These are phyloP conservation scores for Solanum bulbocastanum DNA, from an alignment of 257 asterid species.

Conservation along the genomic window DNA sequence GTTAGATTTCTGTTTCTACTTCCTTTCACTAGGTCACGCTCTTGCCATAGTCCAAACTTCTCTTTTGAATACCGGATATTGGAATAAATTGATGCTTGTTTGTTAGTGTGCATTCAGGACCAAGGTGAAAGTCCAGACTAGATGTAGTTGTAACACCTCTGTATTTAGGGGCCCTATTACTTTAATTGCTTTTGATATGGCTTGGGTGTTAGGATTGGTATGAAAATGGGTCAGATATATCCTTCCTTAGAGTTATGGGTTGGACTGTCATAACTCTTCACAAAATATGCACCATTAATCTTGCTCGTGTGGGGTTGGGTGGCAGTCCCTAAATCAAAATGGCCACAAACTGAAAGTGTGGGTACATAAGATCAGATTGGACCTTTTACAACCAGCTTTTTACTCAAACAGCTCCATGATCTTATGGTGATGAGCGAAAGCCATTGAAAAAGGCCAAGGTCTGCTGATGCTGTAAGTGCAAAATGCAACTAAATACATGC, in stretches of 20 bases:
- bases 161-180: neutral
- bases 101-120: neutral
- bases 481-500: neutral
- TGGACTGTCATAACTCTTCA: neutral
- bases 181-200: neutral
- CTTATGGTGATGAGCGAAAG: neutral
- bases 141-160: neutral
- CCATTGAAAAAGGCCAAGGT: neutral
- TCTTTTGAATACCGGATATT: neutral
- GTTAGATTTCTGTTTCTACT: neutral
- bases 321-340: neutral
- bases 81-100: neutral
- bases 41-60: neutral
- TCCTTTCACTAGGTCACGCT: neutral
- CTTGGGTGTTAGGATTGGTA: neutral
- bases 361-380: neutral
- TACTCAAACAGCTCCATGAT: neutral
- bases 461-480: neutral
- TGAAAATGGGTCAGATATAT: neutral
- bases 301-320: neutral
- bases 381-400: neutral
- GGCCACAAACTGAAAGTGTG: neutral
- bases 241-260: neutral
- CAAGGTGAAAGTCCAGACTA: neutral
- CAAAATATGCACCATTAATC: neutral